Evolutionary conservation across 2,329 filamentous ascomycete genomes (phyloP), one percentile per base, ranked within the genome.

Genomic region (Colletotrichum acutatum): DNA sequence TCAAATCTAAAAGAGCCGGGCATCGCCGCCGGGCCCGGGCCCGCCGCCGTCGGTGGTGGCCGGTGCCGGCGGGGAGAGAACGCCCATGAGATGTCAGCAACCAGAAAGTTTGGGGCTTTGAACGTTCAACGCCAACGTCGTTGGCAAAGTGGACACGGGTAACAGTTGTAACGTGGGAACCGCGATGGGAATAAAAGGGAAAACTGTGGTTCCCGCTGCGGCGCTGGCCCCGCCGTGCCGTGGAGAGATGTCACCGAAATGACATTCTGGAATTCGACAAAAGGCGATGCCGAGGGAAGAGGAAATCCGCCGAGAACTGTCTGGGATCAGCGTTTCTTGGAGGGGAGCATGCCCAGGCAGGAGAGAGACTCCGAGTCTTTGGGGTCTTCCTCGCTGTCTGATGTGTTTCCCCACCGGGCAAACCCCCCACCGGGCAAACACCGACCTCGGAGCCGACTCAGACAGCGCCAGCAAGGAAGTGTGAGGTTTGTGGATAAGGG

Each of bases 1-100:
- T 80, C 42, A 83, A 79, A 66, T 83, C 82, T 82, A 74, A 37
- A 28, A 60, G 16, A 28, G n/a, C 54, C 66, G 30, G 60, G 46
- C 70, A 57, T 61, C 24, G n/a, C 53, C 54, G 49, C 61, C 16
- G 37, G 37, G 12, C 12, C 37, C 37, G 37, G 37, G 14, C 16
- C 22, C 26, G 52, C 65, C 42, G 32, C 26, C 26, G 58, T 34
- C 46, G 65, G 65, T 42, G 58, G 58, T 37, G 26, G 9, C 58
- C 63, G 52, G 49, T 24, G 34, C 60, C 37, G n/a, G 22, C 42
- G 19, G 52, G 34, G 49, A 59, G 37, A n/a, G 42, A 54, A 24
- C 46, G 30, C 66, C 66, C 59, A 52, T 26, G 16, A 46, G 24
- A 57, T 34, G 49, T 62, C 46, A 56, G 66, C 61, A 42, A 49